phyloP scores from a whole-genome alignment of 140 eudicot genomes.

The Bidens hawaiensis region DNA sequence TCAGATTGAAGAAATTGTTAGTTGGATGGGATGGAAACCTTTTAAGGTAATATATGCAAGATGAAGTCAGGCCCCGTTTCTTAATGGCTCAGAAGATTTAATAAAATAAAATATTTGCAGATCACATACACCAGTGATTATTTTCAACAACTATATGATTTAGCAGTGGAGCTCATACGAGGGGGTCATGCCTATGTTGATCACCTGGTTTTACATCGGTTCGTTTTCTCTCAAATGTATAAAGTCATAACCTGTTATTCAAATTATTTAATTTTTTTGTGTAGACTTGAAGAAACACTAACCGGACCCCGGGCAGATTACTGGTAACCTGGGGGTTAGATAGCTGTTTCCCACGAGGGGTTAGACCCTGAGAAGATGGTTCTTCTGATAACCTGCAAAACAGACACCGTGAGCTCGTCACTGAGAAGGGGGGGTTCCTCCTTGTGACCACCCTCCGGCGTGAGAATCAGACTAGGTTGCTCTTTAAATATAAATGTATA shows the following conservation, averaged over 20 bases:
- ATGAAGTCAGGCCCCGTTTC: no score
- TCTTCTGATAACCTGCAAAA: no score
- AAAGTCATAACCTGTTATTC: not conserved
- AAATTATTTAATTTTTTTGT: not conserved
- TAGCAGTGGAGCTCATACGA: conserved; percentile 85
- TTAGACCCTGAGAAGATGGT: no score
- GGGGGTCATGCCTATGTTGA: conserved; percentile 94
- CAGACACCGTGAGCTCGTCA: no score
- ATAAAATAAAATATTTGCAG: conserved; percentile 31
- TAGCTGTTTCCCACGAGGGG: no score
- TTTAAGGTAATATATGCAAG: conserved; percentile 67
- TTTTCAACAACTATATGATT: conserved; percentile 75
- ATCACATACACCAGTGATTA: conserved; percentile 96
- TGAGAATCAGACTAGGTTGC: no score
- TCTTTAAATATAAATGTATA: no score
- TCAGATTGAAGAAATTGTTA: conserved; percentile 82
- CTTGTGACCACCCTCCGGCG: no score
- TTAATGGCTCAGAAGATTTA: not conserved
- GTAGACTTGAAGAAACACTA: no score
- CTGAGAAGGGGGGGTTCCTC: no score
- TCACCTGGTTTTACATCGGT: conserved; percentile 63
- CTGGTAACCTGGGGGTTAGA: no score
- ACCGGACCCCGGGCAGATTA: no score
- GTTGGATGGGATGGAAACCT: conserved; percentile 98
- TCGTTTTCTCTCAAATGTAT: not conserved